These are phyloP conservation scores for Trapa incisa DNA, from an alignment of 345 rosid genomes.

Conservation along the genomic window DNA sequence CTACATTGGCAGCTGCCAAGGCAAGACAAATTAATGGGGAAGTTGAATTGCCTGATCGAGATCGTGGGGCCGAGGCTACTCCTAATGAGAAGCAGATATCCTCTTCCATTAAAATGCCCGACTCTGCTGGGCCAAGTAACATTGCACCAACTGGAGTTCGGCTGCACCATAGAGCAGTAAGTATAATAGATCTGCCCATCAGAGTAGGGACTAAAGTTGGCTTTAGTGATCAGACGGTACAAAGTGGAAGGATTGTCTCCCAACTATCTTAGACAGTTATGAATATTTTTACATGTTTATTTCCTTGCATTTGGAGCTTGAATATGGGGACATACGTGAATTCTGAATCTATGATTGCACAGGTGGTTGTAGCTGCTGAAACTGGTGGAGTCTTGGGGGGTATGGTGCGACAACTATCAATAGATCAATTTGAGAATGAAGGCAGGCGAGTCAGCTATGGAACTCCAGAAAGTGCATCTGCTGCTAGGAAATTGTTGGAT, in stretches of 20 bases:
- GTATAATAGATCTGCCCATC: constrained; percentile 18
- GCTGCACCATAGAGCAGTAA: constrained; percentile 95
- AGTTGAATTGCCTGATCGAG: constrained; percentile 83
- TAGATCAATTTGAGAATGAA: constrained; percentile 97
- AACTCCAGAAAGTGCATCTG: constrained; percentile 91
- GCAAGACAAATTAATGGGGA: constrained; percentile 90
- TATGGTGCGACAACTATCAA: constrained; percentile 96
- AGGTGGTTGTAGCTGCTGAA: constrained; percentile 99
- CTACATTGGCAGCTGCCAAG: constrained; percentile 93
- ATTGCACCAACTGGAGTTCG: constrained; percentile 78
- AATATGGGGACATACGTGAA: not conserved
- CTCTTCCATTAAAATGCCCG: constrained; percentile 57
- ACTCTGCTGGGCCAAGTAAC: constrained; percentile 50
- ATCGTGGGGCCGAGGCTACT: constrained; percentile 93
- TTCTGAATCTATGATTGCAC: constrained; percentile 7
- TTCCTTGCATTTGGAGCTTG: constrained; percentile 1
- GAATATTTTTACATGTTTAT: not conserved
- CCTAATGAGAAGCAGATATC: constrained; percentile 81
- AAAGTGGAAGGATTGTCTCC: no score
- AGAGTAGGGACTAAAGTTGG: no score
- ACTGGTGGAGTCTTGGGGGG: constrained; percentile 98
- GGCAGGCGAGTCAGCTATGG: constrained; percentile 97
- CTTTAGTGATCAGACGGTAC: no score
- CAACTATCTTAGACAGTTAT: not conserved
- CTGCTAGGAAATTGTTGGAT: constrained; percentile 92